Evolutionary conservation across 2,329 filamentous ascomycete species (phyloP), one percentile per base, ranked within the genome.

Genomic region (Diplocarpon mali): DNA sequence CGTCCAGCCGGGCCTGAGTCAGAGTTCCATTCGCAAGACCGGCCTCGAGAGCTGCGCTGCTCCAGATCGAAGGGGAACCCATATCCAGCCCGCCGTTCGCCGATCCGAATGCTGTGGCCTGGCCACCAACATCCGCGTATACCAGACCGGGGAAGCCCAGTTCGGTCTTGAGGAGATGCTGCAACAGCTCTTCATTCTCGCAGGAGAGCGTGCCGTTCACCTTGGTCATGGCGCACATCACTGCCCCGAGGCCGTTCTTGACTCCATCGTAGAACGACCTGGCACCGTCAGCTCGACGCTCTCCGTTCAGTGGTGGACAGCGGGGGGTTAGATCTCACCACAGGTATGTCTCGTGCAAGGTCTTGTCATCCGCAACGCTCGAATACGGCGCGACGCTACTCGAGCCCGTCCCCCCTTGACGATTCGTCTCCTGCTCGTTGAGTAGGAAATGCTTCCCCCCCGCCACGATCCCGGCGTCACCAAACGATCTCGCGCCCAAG

Each of bases 61-160:
- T 28, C 45, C 47, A 44, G 29, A 50, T 16, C 15, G 24, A 10
- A 45, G 47, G 13, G 12, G 13, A 35, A 31, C 30, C 40, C 7
- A 53, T 53, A 50, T 32, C 30, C 4, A 57, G 56, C 1, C 37
- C 42, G 29, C 31, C 11, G 27, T 28, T 20, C 28, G n/a, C 24
- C n/a, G 28, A n/a, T 27, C 11, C 9, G 14, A 17, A 32, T 11
- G 20, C 24, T 31, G 27, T 30, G 16, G 35, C 15, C 10, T 15
- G 20, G 36, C 40, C 29, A 16, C 35, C 38, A 77, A 81, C 69
- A 90, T 83, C 20, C 4, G 20, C 20, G 20, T 12, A 12, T n/a
- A 90, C 75, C 44, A 86, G 89, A 0, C 86, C 87, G 58, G 92
- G 83, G 58, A 93, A 92, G 2, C 85, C 85, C 1, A 93, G 69